These are phyloP conservation scores for Afroboletus lepidellus DNA, from an alignment of 1,284 basidiomycete species.

Conservation along the genomic window DNA sequence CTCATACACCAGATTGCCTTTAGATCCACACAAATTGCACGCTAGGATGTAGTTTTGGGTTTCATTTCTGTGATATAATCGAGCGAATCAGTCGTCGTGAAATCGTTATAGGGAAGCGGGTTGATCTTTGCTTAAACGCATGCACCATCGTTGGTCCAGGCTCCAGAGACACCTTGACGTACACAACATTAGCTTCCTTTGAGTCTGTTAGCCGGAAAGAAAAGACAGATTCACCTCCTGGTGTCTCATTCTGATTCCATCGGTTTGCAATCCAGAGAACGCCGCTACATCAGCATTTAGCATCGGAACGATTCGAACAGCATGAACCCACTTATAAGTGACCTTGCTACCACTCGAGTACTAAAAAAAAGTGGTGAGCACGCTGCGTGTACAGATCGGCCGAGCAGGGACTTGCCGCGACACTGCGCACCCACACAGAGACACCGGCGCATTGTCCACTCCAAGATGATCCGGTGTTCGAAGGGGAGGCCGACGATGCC, in stretches of 20 bases:
- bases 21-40: background rate
- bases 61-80: background rate
- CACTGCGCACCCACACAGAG: slow-evolving; percentile 11
- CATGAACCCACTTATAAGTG: slow-evolving; percentile 19
- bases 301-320: background rate
- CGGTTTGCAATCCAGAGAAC: slow-evolving; percentile 22
- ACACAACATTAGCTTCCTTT: background rate
- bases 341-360: slow-evolving; percentile 20
- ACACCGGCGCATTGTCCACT: slow-evolving; percentile 13
- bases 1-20: background rate
- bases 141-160: slow-evolving; percentile 18
- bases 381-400: background rate
- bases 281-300: slow-evolving; percentile 13
- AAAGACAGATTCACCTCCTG: slow-evolving; percentile 17
- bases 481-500: slow-evolving; percentile 4
- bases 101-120: background rate
- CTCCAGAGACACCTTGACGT: slow-evolving; percentile 12
- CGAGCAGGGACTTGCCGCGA: slow-evolving; percentile 13
- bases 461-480: slow-evolving; percentile 9
- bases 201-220: background rate
- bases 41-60: background rate
- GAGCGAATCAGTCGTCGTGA: background rate
- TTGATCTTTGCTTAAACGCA: slow-evolving; percentile 8
- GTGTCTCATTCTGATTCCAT: slow-evolving; percentile 21
- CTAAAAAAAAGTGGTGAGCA: slow-evolving; percentile 9